Evolutionary conservation across 345 rosid species (phyloP), one percentile per base, ranked within the genome.

Genomic region (Turnera subulata): DNA sequence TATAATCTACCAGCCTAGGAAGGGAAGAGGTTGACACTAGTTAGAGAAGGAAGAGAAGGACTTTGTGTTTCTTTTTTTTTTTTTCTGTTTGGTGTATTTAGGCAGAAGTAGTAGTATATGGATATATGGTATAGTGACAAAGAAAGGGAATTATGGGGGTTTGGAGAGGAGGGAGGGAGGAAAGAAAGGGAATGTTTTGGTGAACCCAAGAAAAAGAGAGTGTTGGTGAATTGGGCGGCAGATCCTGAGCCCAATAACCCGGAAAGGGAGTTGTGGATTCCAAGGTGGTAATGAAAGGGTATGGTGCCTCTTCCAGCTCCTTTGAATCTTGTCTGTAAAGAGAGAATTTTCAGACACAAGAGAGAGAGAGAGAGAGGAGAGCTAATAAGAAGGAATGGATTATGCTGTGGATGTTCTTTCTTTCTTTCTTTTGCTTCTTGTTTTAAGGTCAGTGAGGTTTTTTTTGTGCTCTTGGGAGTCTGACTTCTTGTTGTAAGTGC

Each of bases 211-310:
- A 47, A 58, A 56, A 55, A 49, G 57, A 37, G 15, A 45, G 49
- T 82, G 84, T 60, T 69, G 83, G 81, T 48, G 68, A 70, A 79
- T 53, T 70, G 80, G 87, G 87, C 59, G 77, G 75, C 84, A 79
- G 84, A 79, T 79, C 74, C 84, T 57, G 59, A 81, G 61, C 81
- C 86, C 86, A 71, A 75, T 71, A 76, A 73, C 76, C 79, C 72
- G 74, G 67, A 73, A 77, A 73, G 70, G 53, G 55, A 48, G 56
- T 26, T 67, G 76, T 24, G 81, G 72, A 47, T 69, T 77, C 68
- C 81, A 47, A 70, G 70, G 71, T 42, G 45, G 44, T 35, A 32
- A 15, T 26, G 19, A 2, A 47, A 40, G 46, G 58, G 58, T 33
- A 33, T 53, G 58, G 52, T n/a, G n/a, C n/a, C 35, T 29, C 35